Base-by-base conservation (phyloP, 768 basidiomycete species). In the Calocera viscosa region DNA sequence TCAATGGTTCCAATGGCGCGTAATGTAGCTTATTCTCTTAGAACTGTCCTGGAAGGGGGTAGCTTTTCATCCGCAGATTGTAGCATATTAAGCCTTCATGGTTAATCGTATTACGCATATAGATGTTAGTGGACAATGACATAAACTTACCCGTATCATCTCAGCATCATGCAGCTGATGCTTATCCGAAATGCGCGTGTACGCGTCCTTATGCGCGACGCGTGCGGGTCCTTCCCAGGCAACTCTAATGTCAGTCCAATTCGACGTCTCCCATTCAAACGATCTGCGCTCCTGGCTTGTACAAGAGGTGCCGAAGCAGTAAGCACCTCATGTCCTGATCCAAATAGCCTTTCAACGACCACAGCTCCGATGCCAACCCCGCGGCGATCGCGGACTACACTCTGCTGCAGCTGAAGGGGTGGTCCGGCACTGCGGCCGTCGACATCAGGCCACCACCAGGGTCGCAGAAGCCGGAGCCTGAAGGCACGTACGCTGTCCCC, bases 401-500 rank as follows among this genome's bases (percentile, higher is more conserved):
- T 11, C 24, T 60, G 26, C 53, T 60, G 14, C 53, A 60, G 53
- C 30, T 60, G 53, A 26, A 32, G 53, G 14, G 30, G 43, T 47
- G 53, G 53, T 19, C 53, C 14, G 53, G 53, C 14, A 60, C 35
- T 38, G 35, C 35, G 53, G 53, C 11, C 14, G 30, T 16, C 53
- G 19, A 60, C 53, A 60, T 60, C 53, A 22, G 11, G 22, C 53
- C 26, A 60, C 53, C 53, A 60, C 53, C 26, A 60, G 53, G 53
- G 53, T 28, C 53, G 53, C 53, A 60, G 53, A 60, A 60, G 53
- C 53, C 53, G 53, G 53, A 47, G 43, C 43, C 43, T 47, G 43
- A 60, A 60, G 53, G 53, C 22, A 60, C 24, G 53, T 22, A 60
- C 53, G 53, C 53, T 28, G 26, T 22, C 26, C 53, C 53, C 3